Evolutionary conservation across 169 alveolate genomes (phyloP).

Genomic region (Plasmodium sp.): DNA sequence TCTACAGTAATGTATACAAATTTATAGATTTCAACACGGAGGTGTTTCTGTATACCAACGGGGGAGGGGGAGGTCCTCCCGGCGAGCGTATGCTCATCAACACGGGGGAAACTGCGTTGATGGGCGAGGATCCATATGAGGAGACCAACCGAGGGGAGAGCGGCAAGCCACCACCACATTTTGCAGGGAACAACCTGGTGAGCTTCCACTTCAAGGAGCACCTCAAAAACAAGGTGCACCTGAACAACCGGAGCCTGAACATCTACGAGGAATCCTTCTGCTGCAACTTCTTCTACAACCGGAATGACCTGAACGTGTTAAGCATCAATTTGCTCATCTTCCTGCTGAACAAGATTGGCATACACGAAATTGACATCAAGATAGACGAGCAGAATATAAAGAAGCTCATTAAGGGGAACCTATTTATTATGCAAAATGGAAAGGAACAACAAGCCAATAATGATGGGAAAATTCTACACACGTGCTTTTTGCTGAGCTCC

Average conservation of each 20-base stretch:
- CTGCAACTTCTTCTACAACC: slow-evolving; percentile 39
- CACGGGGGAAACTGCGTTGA: neutral
- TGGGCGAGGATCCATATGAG: neutral
- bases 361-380: slow-evolving; percentile 55
- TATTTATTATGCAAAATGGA: slow-evolving; percentile 1
- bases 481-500: slow-evolving; percentile 51
- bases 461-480: slow-evolving; percentile 53
- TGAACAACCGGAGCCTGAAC: slow-evolving; percentile 42
- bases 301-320: slow-evolving; percentile 34
- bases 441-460: slow-evolving; percentile 4
- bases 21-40: slow-evolving; percentile 72
- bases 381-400: slow-evolving; percentile 37
- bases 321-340: slow-evolving; percentile 61
- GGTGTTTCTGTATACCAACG: slow-evolving; percentile 8
- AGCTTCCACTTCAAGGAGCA: slow-evolving; percentile 16
- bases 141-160: neutral
- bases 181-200: neutral
- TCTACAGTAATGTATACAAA: slow-evolving; percentile 54
- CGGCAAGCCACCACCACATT: too few relatives aligned
- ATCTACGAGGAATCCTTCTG: slow-evolving; percentile 69
- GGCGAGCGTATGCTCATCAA: neutral
- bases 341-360: slow-evolving; percentile 44
- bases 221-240: slow-evolving; percentile 10
- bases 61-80: neutral
- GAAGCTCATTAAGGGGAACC: slow-evolving; percentile 46